Evolutionary conservation across 1,284 basidiomycete species (phyloP).

Genomic region (Trichosporon faecale): DNA sequence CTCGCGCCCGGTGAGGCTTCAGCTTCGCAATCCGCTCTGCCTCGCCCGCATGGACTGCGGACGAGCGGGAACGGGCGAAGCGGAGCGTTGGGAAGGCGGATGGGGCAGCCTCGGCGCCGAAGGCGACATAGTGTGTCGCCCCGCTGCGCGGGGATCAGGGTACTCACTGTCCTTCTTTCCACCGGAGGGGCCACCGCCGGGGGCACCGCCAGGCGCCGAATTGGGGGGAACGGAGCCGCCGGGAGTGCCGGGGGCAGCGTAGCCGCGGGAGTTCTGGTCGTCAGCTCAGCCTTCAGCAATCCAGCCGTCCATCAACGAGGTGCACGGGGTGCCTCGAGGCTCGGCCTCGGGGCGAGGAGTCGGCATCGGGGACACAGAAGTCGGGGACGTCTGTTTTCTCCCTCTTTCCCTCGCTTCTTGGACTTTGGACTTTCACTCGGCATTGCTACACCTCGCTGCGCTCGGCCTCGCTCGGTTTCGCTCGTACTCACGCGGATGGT

Average conservation of each 20-base stretch:
- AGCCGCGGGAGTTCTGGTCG: neutral
- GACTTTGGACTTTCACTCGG: too few relatives aligned
- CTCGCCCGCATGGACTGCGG: neutral
- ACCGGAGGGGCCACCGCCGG: constrained; percentile 1
- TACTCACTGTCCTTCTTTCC: constrained; percentile 11
- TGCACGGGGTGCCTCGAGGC: too few relatives aligned
- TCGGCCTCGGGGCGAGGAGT: neutral
- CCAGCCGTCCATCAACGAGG: too few relatives aligned
- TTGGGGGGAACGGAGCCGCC: neutral
- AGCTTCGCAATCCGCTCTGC: neutral
- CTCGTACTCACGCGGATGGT: constrained; percentile 1
- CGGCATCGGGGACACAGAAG: too few relatives aligned
- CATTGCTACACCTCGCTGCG: too few relatives aligned
- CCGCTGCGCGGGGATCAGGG: neutral
- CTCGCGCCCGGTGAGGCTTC: neutral
- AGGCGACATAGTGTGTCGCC: neutral
- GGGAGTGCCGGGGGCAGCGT: neutral
- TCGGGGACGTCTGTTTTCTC: too few relatives aligned
- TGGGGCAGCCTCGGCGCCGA: too few relatives aligned
- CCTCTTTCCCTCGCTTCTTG: too few relatives aligned
- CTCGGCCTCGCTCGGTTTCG: too few relatives aligned
- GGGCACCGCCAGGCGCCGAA: neutral
- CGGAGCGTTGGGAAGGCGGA: too few relatives aligned
- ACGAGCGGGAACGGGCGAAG: too few relatives aligned
- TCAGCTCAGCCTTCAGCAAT: neutral